phyloP scores from a whole-genome alignment of 129 eudicot genomes.

The Oenanthe sinensis region DNA sequence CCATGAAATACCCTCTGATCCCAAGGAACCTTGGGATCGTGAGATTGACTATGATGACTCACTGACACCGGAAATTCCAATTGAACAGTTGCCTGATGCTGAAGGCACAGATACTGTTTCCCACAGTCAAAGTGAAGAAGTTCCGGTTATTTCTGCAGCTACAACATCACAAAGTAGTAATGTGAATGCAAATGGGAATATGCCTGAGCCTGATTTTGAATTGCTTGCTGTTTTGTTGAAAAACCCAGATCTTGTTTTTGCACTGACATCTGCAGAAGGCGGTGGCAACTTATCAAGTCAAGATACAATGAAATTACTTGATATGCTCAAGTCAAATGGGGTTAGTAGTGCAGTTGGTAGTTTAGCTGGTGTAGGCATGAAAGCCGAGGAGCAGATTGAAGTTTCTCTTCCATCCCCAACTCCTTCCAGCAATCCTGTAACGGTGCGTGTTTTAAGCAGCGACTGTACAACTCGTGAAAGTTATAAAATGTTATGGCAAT shows the following conservation, averaged over 20 bases:
- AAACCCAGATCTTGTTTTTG: slow-evolving; percentile 78
- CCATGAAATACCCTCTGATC: slow-evolving; percentile 65
- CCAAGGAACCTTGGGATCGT: slow-evolving; percentile 93
- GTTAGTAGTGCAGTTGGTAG: slow-evolving; percentile 30
- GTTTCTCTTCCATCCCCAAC: slow-evolving; percentile 99
- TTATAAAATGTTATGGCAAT: slow-evolving; percentile 7
- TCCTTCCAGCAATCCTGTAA: slow-evolving; percentile 78
- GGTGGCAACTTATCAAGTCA: slow-evolving; percentile 53
- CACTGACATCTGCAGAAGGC: slow-evolving; percentile 69
- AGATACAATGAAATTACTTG: slow-evolving; percentile 78
- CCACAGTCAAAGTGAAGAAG: neutral
- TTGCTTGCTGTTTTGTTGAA: slow-evolving; percentile 71
- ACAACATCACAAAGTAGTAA: slow-evolving; percentile 11
- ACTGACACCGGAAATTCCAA: slow-evolving; percentile 70
- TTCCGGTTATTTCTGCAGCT: slow-evolving; percentile 15
- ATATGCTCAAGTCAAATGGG: slow-evolving; percentile 62
- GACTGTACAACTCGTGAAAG: slow-evolving; percentile 36
- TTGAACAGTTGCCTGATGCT: slow-evolving; percentile 62
- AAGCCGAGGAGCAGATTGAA: slow-evolving; percentile 50
- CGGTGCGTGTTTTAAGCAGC: slow-evolving; percentile 92
- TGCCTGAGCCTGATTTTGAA: slow-evolving; percentile 72
- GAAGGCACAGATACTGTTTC: slow-evolving; percentile 29
- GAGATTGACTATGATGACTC: slow-evolving; percentile 92
- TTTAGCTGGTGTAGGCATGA: slow-evolving; percentile 38
- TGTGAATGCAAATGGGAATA: slow-evolving; percentile 21